Percentiles rank a stretch among this genome's conserved stretches.
These are phyloP conservation scores for Azolla pinnata DNA, from an alignment of 75 land plant species.

Conservation along the genomic window DNA sequence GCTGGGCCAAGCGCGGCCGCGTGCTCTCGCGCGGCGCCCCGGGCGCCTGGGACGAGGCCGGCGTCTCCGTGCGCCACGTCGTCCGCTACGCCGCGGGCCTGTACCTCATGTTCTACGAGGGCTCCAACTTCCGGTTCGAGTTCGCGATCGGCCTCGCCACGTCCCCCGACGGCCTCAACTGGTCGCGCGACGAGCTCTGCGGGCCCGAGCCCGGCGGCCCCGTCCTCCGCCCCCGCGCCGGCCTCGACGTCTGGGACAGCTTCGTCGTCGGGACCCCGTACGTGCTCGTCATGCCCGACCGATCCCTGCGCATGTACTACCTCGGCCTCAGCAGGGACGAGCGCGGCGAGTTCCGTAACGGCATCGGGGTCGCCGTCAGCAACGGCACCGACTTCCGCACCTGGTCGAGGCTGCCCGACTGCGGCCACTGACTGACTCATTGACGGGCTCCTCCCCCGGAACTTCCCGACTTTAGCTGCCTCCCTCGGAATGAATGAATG, in stretches of 20 bases:
- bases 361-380: constrained; percentile 31
- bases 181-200: constrained; percentile 15
- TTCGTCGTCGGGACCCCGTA: constrained; percentile 38
- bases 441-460: no score
- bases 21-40: constrained; percentile 21
- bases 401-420: constrained; percentile 34
- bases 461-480: no score
- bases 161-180: constrained; percentile 27
- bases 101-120: constrained; percentile 39
- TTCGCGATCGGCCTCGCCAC: constrained; percentile 28
- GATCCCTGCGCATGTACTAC: constrained; percentile 38
- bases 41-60: constrained; percentile 38
- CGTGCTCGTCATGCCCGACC: constrained; percentile 30
- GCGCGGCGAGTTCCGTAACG: constrained; percentile 18
- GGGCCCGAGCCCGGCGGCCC: constrained; percentile 42
- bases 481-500: no score
- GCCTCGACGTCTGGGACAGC: constrained; percentile 40
- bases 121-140: constrained; percentile 30
- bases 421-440: no score
- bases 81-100: constrained; percentile 8
- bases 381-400: constrained; percentile 25
- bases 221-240: constrained; percentile 19
- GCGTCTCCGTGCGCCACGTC: constrained; percentile 38
- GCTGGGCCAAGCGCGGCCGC: constrained; percentile 30
- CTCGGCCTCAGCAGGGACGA: constrained; percentile 29